Base-by-base conservation (phyloP, 2,329 filamentous ascomycete genomes). In the Dissoconium aciculare region DNA sequence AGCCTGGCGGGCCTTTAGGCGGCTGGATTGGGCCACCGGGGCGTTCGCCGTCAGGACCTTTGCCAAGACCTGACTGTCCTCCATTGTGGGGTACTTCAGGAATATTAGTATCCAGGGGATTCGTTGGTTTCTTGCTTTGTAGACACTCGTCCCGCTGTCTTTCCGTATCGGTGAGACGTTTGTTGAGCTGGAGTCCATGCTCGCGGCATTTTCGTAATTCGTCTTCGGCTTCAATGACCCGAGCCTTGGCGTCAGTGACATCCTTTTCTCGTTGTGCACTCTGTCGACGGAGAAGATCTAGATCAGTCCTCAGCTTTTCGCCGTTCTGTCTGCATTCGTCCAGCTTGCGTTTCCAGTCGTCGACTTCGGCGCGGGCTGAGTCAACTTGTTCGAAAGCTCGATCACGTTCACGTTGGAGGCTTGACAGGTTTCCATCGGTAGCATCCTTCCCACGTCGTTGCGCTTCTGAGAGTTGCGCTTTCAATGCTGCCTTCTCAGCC, bases 201-300 rank as follows among this genome's bases (percentile, higher is more conserved):
- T 23, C 19, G 19, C 19, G 19, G 19, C 19, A 23, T 23, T 23
- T n/a, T 23, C n/a, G 8, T n/a, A 23, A n/a, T 23, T n/a, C 19
- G n/a, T 8, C 19, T 23, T 23, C 19, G 8, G 19, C 19, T 23
- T 23, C 8, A 23, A n/a, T 23, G n/a, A n/a, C 19, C 8, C 19
- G 19, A n/a, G 8, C n/a, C 8, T 23, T 23, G 19, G 19, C 19
- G n/a, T 23, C 19, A n/a, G 8, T 23, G 8, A n/a, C 19, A 8
- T 8, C 19, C 8, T 8, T n/a, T n/a, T 23, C 8, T 8, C 8
- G 19, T n/a, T 23, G 19, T 8, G 19, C 19, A n/a, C 8, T 23
- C 19, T 23, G 19, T 8, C 8, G 8, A 8, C n/a, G 19, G 8
- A 23, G n/a, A n/a, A 8, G 19, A 8, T 23, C 19, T 8, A 23